Conservation (phyloP, 768 basidiomycete genomes). For the Suillus paluster region DNA sequence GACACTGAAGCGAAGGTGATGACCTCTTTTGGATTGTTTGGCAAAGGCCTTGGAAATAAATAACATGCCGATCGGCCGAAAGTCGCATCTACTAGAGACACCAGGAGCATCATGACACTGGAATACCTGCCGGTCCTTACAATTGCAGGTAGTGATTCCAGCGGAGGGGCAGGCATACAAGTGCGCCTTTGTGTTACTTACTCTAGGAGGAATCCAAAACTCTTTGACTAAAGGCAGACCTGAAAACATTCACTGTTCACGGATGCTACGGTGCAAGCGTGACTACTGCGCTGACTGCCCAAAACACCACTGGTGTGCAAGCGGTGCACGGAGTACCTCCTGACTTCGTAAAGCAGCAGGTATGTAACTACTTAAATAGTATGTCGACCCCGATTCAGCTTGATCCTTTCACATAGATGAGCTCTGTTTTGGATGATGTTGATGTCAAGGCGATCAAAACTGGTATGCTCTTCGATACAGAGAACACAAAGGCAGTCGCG, state of each 20-base stretch:
- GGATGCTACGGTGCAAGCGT: slow-evolving; percentile 82
- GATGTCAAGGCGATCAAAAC: slow-evolving; percentile 79
- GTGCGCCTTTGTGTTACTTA: slow-evolving; percentile 39
- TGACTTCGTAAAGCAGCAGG: slow-evolving; percentile 77
- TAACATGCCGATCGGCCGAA: not conserved
- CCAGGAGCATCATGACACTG: not conserved
- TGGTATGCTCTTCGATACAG: slow-evolving; percentile 81
- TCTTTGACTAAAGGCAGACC: slow-evolving; percentile 63
- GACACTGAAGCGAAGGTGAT: not conserved
- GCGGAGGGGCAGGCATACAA: slow-evolving; percentile 92
- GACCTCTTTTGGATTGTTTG: slow-evolving; percentile 27
- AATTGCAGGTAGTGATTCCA: slow-evolving; percentile 81
- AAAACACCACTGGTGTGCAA: slow-evolving; percentile 87
- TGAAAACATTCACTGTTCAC: slow-evolving; percentile 82
- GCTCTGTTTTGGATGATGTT: slow-evolving; percentile 73
- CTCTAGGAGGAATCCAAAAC: not conserved
- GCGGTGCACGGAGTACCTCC: slow-evolving; percentile 70
- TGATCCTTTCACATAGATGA: slow-evolving; percentile 50
- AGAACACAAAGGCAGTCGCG: slow-evolving; percentile 55
- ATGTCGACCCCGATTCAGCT: not conserved
- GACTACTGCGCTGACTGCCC: slow-evolving; percentile 86
- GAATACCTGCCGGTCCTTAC: slow-evolving; percentile 53
- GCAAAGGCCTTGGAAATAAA: slow-evolving; percentile 3
- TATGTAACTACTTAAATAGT: slow-evolving; percentile 29
- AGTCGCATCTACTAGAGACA: not conserved